A percentile compares a stretch with the other conserved stretches of the same genome.
Conservation (phyloP, 495 filamentous ascomycete genomes). For the Penicillium paxilli region DNA sequence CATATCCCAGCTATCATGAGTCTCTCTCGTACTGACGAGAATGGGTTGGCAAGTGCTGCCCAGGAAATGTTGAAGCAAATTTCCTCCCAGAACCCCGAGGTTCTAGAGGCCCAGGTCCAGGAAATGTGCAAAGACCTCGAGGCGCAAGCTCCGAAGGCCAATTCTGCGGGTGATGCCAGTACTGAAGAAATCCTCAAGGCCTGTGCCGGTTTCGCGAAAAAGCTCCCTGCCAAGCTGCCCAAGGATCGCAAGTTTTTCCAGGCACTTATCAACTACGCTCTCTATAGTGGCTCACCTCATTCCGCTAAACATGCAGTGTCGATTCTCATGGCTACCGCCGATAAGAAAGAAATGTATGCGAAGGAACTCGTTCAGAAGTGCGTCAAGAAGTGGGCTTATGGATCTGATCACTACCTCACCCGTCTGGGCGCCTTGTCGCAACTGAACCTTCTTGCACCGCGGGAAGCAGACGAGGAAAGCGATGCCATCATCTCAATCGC, state of each 20-base stretch:
- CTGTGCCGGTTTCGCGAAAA: constrained; percentile 83
- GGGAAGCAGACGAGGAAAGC: constrained; percentile 68
- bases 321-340: constrained; percentile 77
- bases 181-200: constrained; percentile 90
- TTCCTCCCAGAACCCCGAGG: constrained; percentile 79
- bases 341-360: constrained; percentile 82
- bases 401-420: constrained; percentile 73
- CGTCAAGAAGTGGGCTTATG: constrained; percentile 75
- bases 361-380: constrained; percentile 77
- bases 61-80: constrained; percentile 94
- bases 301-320: constrained; percentile 92
- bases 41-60: constrained; percentile 71
- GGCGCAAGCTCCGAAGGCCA: constrained; percentile 70
- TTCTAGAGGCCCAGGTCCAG: constrained; percentile 88
- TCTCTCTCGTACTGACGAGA: constrained; percentile 76
- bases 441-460: constrained; percentile 73
- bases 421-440: constrained; percentile 82
- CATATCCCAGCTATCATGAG: constrained; percentile 90
- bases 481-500: constrained; percentile 79
- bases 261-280: constrained; percentile 75
- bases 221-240: constrained; percentile 81
- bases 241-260: constrained; percentile 82
- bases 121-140: constrained; percentile 87
- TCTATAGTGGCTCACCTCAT: constrained; percentile 76
- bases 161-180: constrained; percentile 61